These are phyloP conservation scores for Termitomyces bulborhizus DNA, from an alignment of 768 basidiomycete genomes.

Conservation along the genomic window DNA sequence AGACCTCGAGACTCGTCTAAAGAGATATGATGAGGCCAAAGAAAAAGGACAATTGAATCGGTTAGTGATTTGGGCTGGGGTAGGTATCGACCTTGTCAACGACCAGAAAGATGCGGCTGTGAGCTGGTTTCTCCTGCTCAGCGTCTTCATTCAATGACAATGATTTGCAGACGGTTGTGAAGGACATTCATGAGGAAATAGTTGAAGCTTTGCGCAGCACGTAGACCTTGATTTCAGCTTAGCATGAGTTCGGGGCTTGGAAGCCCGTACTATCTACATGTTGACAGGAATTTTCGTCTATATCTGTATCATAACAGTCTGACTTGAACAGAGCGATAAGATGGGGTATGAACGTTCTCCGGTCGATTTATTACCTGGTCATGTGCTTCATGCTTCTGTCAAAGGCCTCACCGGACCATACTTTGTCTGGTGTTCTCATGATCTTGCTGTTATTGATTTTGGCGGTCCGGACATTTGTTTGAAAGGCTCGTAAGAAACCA, in stretches of 20 bases:
- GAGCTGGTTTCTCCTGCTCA: not conserved
- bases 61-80: conserved; percentile 37
- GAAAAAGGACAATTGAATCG: conserved; percentile 15
- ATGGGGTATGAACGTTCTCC: too few species aligned
- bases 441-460: not conserved
- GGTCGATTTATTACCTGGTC: not conserved
- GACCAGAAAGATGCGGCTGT: conserved; percentile 26
- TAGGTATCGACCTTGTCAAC: conserved; percentile 30
- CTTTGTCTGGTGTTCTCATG: not conserved
- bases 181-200: not conserved
- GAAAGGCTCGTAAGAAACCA: not conserved
- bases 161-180: too few species aligned
- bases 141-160: not conserved
- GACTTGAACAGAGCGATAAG: too few species aligned
- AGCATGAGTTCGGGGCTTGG: not conserved
- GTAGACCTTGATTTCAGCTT: not conserved
- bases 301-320: too few species aligned
- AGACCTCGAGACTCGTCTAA: conserved; percentile 22
- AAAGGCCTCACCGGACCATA: not conserved
- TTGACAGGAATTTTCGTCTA: too few species aligned
- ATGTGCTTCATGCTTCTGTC: not conserved
- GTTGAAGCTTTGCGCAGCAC: not conserved
- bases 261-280: too few species aligned
- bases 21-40: conserved; percentile 22
- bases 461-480: conserved; percentile 2